Evolutionary conservation across 768 basidiomycete genomes (phyloP).

Genomic region (Pleurotus citrinopileatus): DNA sequence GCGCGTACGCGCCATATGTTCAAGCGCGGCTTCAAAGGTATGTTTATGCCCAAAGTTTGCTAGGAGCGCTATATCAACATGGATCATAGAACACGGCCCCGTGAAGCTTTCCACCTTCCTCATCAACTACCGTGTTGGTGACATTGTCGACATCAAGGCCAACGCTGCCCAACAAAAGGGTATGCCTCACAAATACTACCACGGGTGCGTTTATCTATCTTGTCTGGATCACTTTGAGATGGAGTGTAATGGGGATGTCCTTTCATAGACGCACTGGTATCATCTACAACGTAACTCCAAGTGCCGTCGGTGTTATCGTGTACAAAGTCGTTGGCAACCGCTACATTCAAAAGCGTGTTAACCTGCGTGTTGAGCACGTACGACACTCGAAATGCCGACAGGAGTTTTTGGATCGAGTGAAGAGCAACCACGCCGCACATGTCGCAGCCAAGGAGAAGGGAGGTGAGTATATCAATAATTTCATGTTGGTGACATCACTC

Average conservation of each 20-base stretch:
- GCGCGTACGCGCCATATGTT: conserved; percentile 99
- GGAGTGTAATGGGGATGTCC: neutral
- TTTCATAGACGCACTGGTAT: conserved; percentile 87
- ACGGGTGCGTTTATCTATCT: conserved; percentile 62
- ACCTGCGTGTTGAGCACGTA: conserved; percentile 95
- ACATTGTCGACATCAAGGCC: conserved; percentile 99
- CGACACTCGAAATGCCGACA: conserved; percentile 96
- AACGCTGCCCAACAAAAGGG: conserved; percentile 99
- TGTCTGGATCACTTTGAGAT: conserved; percentile 5
- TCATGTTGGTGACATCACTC: neutral
- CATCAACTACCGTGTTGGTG: conserved; percentile 90
- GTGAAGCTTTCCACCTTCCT: conserved; percentile 92
- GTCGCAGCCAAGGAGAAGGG: conserved; percentile 88
- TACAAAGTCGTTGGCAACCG: conserved; percentile 99
- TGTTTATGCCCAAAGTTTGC: conserved; percentile 22
- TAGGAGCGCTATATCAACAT: conserved; percentile 6
- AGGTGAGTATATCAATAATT: conserved; percentile 50
- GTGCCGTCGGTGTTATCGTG: conserved; percentile 93
- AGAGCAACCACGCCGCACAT: conserved; percentile 83
- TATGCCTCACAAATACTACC: conserved; percentile 99
- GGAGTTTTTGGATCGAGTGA: conserved; percentile 96
- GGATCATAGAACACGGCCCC: conserved; percentile 74
- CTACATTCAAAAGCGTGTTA: conserved; percentile 99
- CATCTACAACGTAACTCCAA: conserved; percentile 96
- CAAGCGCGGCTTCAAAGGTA: conserved; percentile 98